phyloP scores from a whole-genome alignment of 2,329 filamentous ascomycete species.

The Claviceps spartinae region DNA sequence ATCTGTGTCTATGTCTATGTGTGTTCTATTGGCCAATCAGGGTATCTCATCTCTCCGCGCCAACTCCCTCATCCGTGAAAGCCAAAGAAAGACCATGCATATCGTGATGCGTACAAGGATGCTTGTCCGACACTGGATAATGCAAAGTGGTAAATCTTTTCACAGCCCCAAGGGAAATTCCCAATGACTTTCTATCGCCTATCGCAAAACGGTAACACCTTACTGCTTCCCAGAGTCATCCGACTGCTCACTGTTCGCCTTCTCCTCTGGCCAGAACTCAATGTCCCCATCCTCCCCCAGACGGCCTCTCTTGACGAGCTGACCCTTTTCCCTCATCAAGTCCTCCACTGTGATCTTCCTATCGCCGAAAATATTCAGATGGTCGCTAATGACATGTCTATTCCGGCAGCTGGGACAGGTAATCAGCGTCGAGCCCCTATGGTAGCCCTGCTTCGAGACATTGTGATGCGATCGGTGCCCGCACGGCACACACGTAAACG shows the following conservation, averaged over 20 bases:
- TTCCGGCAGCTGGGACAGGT: constrained; percentile 77
- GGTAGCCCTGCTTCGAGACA: constrained; percentile 89
- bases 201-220: not conserved
- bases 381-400: constrained; percentile 83
- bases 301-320: constrained; percentile 56
- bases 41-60: not conserved
- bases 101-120: not conserved
- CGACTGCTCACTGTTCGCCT: constrained; percentile 11
- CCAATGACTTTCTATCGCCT: not conserved
- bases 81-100: not conserved
- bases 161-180: not conserved
- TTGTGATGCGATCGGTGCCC: constrained; percentile 65
- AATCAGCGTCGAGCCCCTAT: constrained; percentile 77
- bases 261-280: constrained; percentile 78
- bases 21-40: not conserved
- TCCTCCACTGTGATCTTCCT: constrained; percentile 59
- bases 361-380: constrained; percentile 67
- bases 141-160: not conserved
- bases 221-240: not conserved
- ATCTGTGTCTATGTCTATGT: not conserved
- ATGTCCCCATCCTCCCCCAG: constrained; percentile 70
- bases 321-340: constrained; percentile 61
- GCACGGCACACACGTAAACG: constrained; percentile 89
- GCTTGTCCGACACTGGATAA: no score
- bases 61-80: not conserved